Evolutionary conservation across 805 yeast genomes (phyloP).

Genomic region (Torulaspora maleeae): DNA sequence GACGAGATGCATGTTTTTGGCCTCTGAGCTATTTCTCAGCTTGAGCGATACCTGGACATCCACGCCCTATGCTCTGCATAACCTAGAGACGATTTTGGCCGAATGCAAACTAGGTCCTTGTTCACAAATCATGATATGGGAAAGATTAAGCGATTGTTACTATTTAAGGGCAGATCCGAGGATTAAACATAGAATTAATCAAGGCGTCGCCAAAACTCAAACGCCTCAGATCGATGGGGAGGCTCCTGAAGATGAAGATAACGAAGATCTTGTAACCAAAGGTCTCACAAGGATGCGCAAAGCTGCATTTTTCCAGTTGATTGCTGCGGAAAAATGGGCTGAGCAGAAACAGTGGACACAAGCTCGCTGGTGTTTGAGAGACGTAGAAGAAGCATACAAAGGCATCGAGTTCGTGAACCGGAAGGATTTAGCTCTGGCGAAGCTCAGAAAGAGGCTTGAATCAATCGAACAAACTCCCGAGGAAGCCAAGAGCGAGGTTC

Average conservation of each 20-base stretch:
- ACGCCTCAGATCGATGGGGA: slow-evolving; percentile 10
- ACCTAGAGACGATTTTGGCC: slow-evolving; percentile 43
- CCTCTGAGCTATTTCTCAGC: slow-evolving; percentile 61
- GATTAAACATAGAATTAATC: slow-evolving; percentile 28
- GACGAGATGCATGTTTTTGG: slow-evolving; percentile 58
- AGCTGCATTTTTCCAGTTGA: slow-evolving; percentile 67
- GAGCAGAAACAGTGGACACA: slow-evolving; percentile 34
- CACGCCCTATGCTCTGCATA: slow-evolving; percentile 41
- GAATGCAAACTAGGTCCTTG: slow-evolving; percentile 44
- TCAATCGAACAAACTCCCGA: not conserved
- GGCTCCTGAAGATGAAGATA: slow-evolving; percentile 30
- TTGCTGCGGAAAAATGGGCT: slow-evolving; percentile 72
- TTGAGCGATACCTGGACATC: slow-evolving; percentile 42
- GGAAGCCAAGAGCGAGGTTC: slow-evolving; percentile 2
- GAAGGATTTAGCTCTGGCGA: slow-evolving; percentile 22
- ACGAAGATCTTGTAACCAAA: slow-evolving; percentile 36
- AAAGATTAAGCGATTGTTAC: slow-evolving; percentile 52
- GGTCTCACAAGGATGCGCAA: slow-evolving; percentile 66
- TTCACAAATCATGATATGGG: slow-evolving; percentile 49
- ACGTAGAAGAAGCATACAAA: slow-evolving; percentile 33
- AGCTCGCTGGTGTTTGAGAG: slow-evolving; percentile 31
- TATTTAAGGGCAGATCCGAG: slow-evolving; percentile 40
- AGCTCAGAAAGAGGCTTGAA: slow-evolving; percentile 14
- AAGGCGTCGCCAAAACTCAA: slow-evolving; percentile 4
- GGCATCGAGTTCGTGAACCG: slow-evolving; percentile 19